Conservation (phyloP, 2,329 filamentous ascomycete genomes). For the Scleromitrula shiraiana region DNA sequence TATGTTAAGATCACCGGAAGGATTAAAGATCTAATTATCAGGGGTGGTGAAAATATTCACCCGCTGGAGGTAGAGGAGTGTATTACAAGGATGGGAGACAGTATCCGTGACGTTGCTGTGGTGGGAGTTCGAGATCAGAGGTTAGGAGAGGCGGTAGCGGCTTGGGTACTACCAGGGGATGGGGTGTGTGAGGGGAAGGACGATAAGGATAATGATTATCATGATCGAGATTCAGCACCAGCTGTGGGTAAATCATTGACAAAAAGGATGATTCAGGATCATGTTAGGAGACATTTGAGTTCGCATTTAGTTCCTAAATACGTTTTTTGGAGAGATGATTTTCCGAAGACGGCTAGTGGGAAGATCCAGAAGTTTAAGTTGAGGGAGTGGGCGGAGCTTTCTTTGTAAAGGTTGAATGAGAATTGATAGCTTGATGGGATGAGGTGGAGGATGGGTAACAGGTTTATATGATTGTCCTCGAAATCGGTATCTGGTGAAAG, state of each 20-base stretch:
- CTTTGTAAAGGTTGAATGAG: neutral
- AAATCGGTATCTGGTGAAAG: too few species aligned
- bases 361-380: slow-evolving; percentile 96
- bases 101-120: slow-evolving; percentile 69
- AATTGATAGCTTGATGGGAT: neutral
- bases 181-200: slow-evolving; percentile 13
- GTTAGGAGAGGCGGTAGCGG: slow-evolving; percentile 81
- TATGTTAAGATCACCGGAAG: slow-evolving; percentile 84
- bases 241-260: neutral
- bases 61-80: slow-evolving; percentile 89
- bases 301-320: slow-evolving; percentile 79
- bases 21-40: slow-evolving; percentile 93
- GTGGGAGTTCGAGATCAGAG: slow-evolving; percentile 75
- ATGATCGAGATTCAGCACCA: too few species aligned
- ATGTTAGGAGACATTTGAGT: slow-evolving; percentile 62
- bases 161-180: slow-evolving; percentile 60
- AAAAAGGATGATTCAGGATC: slow-evolving; percentile 45
- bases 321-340: slow-evolving; percentile 80
- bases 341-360: slow-evolving; percentile 90
- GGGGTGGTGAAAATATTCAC: slow-evolving; percentile 92
- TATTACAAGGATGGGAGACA: slow-evolving; percentile 60
- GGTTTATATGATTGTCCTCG: too few species aligned
- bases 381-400: slow-evolving; percentile 41
- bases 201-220: slow-evolving; percentile 21
- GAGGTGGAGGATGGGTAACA: neutral